A percentile compares a stretch with the other conserved stretches of the same genome.
Evolutionary conservation across 2,329 filamentous ascomycete genomes (phyloP).

Genomic region (Alternaria sp.): DNA sequence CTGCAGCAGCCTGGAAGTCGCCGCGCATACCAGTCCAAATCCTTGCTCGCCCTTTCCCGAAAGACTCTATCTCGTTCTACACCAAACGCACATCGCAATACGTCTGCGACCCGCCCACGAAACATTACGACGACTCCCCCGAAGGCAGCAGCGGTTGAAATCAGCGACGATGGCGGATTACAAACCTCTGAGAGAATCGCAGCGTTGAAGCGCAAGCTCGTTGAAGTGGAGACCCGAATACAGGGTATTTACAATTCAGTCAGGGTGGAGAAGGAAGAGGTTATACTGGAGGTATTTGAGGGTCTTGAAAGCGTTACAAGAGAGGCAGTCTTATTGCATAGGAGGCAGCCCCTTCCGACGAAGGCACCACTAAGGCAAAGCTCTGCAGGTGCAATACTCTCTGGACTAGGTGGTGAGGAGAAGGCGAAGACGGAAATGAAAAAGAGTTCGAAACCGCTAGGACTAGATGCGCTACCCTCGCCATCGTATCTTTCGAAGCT

Average conservation of each 20-base stretch:
- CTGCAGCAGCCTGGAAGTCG: slow-evolving; percentile 40
- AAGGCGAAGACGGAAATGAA: slow-evolving; percentile 13
- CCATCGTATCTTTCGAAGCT: slow-evolving; percentile 58
- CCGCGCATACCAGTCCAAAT: slow-evolving; percentile 40
- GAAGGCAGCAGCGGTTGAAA: slow-evolving; percentile 26
- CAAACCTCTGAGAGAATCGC: slow-evolving; percentile 34
- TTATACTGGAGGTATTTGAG: slow-evolving; percentile 33
- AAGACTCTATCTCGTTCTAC: neutral
- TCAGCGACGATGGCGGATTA: slow-evolving; percentile 19
- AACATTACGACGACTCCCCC: slow-evolving; percentile 32
- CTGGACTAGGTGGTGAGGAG: slow-evolving; percentile 39
- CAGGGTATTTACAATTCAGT: slow-evolving; percentile 36
- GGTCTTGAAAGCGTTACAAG: slow-evolving; percentile 37
- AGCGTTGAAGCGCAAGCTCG: slow-evolving; percentile 34
- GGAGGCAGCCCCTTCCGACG: slow-evolving; percentile 31
- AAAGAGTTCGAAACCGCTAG: slow-evolving; percentile 22
- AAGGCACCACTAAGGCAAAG: slow-evolving; percentile 41
- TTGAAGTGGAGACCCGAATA: slow-evolving; percentile 41
- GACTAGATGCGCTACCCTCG: slow-evolving; percentile 39
- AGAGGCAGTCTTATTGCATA: slow-evolving; percentile 18
- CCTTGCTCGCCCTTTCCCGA: slow-evolving; percentile 34
- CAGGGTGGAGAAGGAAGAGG: slow-evolving; percentile 39
- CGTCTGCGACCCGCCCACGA: slow-evolving; percentile 16
- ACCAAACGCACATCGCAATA: neutral
- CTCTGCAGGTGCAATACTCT: slow-evolving; percentile 48